Percentiles rank a stretch among this genome's conserved stretches.
phyloP scores from a whole-genome alignment of 1,139 yeast genomes.

The Kodamaea plutei region DNA sequence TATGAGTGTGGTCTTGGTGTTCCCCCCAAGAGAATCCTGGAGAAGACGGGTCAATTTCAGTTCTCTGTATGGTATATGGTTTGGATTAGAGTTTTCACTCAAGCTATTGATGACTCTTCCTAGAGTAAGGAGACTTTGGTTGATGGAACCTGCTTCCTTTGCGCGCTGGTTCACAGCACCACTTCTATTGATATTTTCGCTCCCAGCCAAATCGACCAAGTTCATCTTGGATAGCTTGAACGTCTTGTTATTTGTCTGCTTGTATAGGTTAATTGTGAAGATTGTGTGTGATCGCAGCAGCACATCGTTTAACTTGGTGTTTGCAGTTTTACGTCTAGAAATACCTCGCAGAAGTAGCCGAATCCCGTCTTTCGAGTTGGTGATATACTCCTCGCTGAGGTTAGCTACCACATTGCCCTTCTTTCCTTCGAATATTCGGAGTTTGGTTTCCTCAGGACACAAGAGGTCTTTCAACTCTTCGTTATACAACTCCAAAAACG shows the following conservation, averaged over 20 bases:
- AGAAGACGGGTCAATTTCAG: slow-evolving; percentile 74
- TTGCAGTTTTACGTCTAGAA: slow-evolving; percentile 56
- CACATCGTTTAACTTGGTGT: slow-evolving; percentile 64
- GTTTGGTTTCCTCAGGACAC: slow-evolving; percentile 36
- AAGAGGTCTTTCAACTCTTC: slow-evolving; percentile 67
- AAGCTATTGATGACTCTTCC: slow-evolving; percentile 82
- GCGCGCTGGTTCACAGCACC: slow-evolving; percentile 80
- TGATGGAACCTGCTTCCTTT: slow-evolving; percentile 84
- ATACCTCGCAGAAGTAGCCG: slow-evolving; percentile 52
- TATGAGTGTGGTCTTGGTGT: slow-evolving; percentile 72
- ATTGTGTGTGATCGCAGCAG: slow-evolving; percentile 75
- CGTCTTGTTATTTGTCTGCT: slow-evolving; percentile 19
- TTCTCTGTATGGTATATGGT: slow-evolving; percentile 82
- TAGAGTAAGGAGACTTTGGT: slow-evolving; percentile 74
- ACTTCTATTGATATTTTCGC: slow-evolving; percentile 73
- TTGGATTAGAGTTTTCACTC: slow-evolving; percentile 19
- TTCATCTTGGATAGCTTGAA: slow-evolving; percentile 62
- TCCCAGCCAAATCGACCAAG: slow-evolving; percentile 86
- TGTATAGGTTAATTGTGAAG: slow-evolving; percentile 55
- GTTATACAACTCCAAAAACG: slow-evolving; percentile 70
- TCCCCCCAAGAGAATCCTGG: slow-evolving; percentile 82
- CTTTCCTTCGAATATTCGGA: slow-evolving; percentile 47
- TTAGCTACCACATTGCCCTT: slow-evolving; percentile 44
- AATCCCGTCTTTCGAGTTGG: slow-evolving; percentile 52
- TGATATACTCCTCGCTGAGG: slow-evolving; percentile 52